Evolutionary conservation across 148 eudicot genomes (phyloP).

Genomic region (Agrostemma githago): DNA sequence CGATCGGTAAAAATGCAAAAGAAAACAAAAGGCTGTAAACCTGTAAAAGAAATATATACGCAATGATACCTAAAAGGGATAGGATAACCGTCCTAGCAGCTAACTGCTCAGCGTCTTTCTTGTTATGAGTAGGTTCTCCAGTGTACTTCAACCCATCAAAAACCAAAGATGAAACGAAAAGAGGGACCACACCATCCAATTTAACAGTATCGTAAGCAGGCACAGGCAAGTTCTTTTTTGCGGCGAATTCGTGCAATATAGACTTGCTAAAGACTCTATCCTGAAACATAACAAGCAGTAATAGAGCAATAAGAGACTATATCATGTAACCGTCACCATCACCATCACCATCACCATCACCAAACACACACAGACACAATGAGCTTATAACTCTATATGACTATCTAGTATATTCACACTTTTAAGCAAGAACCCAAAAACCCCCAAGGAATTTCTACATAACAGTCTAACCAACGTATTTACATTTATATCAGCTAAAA

Average conservation of each 20-base stretch:
- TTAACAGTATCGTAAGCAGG: conserved; percentile 46
- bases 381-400: background rate
- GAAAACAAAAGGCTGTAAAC: background rate
- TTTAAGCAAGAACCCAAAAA: background rate
- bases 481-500: background rate
- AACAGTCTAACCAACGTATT: background rate
- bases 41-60: background rate
- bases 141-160: conserved; percentile 43
- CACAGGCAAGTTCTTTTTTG: conserved; percentile 34
- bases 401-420: background rate
- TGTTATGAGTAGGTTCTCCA: conserved; percentile 44
- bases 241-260: conserved; percentile 58
- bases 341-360: too few species aligned
- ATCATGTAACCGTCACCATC: background rate
- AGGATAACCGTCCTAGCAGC: conserved; percentile 47
- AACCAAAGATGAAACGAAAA: conserved; percentile 40
- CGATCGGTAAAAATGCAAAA: background rate
- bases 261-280: conserved; percentile 56
- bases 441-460: background rate
- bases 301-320: background rate
- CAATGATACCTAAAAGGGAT: conserved; percentile 52
- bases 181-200: conserved; percentile 26
- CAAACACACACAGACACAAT: background rate
- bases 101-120: conserved; percentile 61
- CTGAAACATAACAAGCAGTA: conserved; percentile 25